These are phyloP conservation scores for Aspergillus thermomutatus DNA, from an alignment of 2,329 filamentous ascomycete genomes.

Conservation along the genomic window DNA sequence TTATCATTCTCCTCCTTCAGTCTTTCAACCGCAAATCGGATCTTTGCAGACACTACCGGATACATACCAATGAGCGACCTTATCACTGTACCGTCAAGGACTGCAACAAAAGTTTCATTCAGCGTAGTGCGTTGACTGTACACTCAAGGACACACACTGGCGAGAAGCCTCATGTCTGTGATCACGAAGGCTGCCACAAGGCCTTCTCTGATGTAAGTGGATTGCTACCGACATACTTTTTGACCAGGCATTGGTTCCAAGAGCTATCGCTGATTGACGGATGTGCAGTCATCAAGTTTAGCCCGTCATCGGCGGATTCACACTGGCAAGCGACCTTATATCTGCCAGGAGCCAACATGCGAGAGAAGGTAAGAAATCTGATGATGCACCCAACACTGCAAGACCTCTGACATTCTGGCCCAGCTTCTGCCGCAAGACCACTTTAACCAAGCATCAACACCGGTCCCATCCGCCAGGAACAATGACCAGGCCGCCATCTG, in stretches of 20 bases:
- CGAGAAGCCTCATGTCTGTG: conserved; percentile 44
- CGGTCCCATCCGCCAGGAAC: conserved; percentile 36
- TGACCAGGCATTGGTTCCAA: not conserved
- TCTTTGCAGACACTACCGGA: conserved; percentile 45
- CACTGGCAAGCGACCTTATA: conserved; percentile 40
- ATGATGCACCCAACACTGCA: not conserved
- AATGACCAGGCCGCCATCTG: conserved; percentile 33
- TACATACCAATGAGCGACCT: conserved; percentile 49
- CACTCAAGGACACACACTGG: conserved; percentile 44
- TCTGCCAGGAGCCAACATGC: conserved; percentile 39
- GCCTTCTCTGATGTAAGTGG: conserved; percentile 43
- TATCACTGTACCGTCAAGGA: conserved; percentile 44
- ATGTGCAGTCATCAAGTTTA: conserved; percentile 36
- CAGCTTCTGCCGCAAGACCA: conserved; percentile 42
- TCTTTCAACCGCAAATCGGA: conserved; percentile 50
- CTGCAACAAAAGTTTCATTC: conserved; percentile 48
- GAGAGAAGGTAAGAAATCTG: conserved; percentile 32
- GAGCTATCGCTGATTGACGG: conserved; percentile 6
- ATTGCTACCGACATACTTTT: not conserved
- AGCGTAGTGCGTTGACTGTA: conserved; percentile 47
- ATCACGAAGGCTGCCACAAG: conserved; percentile 41
- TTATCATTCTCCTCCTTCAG: conserved; percentile 21
- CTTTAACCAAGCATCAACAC: conserved; percentile 40
- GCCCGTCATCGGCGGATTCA: conserved; percentile 40
- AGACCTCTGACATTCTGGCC: not conserved